A percentile compares a stretch with the other conserved stretches of the same genome.
These are phyloP conservation scores for Phytophthora foliorum DNA, from an alignment of 352 stramenopile species.

Conservation along the genomic window DNA sequence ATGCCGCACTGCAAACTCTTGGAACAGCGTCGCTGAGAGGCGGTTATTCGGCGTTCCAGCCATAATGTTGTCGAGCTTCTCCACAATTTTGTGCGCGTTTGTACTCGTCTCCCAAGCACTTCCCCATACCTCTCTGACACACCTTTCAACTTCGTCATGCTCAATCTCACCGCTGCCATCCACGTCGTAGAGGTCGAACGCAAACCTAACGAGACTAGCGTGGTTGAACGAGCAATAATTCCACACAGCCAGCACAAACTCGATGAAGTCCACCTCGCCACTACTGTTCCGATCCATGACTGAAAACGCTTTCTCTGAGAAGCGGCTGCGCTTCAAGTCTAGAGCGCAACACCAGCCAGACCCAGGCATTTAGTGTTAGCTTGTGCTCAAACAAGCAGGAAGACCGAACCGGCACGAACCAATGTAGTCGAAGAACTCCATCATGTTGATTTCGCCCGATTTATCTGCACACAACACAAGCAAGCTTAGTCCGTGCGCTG, in stretches of 20 bases:
- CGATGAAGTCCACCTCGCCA: constrained; percentile 76
- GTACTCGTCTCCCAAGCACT: constrained; percentile 58
- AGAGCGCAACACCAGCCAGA: background rate
- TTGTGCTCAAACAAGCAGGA: background rate
- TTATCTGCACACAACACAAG: constrained; percentile 42
- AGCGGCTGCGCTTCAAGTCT: constrained; percentile 68
- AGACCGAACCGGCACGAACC: constrained; percentile 32
- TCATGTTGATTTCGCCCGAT: constrained; percentile 71
- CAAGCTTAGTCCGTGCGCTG: background rate
- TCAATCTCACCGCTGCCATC: constrained; percentile 81
- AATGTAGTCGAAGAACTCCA: constrained; percentile 80
- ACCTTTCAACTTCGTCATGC: constrained; percentile 54
- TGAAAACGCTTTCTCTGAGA: constrained; percentile 77
- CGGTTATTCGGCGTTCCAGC: constrained; percentile 37
- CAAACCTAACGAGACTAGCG: constrained; percentile 68
- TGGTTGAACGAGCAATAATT: constrained; percentile 85
- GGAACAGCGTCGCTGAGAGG: constrained; percentile 55
- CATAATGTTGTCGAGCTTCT: constrained; percentile 66
- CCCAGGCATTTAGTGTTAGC: background rate
- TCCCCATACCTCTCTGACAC: constrained; percentile 71
- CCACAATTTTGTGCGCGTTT: constrained; percentile 66
- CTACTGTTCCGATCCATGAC: constrained; percentile 79
- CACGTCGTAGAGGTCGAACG: constrained; percentile 80
- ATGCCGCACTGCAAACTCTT: constrained; percentile 65
- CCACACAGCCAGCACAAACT: constrained; percentile 82